A percentile compares a stretch with the other conserved stretches of the same genome.
These are phyloP conservation scores for Candida palmyrensis DNA, from an alignment of 805 yeast genomes.

Conservation along the genomic window DNA sequence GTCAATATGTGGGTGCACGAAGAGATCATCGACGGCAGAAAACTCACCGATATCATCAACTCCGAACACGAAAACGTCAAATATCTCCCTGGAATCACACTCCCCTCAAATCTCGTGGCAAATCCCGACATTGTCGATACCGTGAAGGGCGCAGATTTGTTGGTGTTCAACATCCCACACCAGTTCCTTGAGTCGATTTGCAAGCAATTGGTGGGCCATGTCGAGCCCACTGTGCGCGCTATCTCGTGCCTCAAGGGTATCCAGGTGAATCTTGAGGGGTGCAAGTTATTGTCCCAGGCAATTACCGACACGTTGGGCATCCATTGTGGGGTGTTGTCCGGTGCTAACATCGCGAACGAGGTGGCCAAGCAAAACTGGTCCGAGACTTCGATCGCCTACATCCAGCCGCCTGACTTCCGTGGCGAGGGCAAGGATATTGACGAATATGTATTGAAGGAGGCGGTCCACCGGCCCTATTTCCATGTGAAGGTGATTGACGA, in stretches of 20 bases:
- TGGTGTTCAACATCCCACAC: constrained; percentile 43
- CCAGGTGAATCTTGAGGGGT: constrained; percentile 39
- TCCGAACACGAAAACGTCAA: constrained; percentile 39
- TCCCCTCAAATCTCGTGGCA: constrained; percentile 38
- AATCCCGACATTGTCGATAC: constrained; percentile 34
- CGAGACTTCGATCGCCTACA: constrained; percentile 42
- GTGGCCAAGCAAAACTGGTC: constrained; percentile 45
- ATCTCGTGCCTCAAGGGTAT: constrained; percentile 43
- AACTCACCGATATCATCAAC: constrained; percentile 41
- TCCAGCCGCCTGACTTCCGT: constrained; percentile 31
- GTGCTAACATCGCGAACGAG: constrained; percentile 45
- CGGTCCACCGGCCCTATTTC: constrained; percentile 43
- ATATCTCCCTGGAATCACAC: constrained; percentile 38
- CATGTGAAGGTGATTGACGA: constrained; percentile 42
- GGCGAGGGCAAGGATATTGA: constrained; percentile 40
- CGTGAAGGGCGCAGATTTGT: constrained; percentile 37
- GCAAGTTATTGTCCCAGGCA: constrained; percentile 39
- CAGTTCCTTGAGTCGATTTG: constrained; percentile 39
- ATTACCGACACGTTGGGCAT: constrained; percentile 41
- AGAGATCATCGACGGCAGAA: constrained; percentile 35
- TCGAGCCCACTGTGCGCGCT: constrained; percentile 35
- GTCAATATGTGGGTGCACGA: constrained; percentile 45
- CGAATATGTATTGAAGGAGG: constrained; percentile 33
- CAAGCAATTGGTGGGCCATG: constrained; percentile 34
- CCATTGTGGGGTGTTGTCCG: constrained; percentile 42